Percentiles rank a stretch among this genome's conserved stretches.
These are phyloP conservation scores for Tolypocladium endophyticum DNA, from an alignment of 2,329 filamentous ascomycete genomes.

Conservation along the genomic window DNA sequence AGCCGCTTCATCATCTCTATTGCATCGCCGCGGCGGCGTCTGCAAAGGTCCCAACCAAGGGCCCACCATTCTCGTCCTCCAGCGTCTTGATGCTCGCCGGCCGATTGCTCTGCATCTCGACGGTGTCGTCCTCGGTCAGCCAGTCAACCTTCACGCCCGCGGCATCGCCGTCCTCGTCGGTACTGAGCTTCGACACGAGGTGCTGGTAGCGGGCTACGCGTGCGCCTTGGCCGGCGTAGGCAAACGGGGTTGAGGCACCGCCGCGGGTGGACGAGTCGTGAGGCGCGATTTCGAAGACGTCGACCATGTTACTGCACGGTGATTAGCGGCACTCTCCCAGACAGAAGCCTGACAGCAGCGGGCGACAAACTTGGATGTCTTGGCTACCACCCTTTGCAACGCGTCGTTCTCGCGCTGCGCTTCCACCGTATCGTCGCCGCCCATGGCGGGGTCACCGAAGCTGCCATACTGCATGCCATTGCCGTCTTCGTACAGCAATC, in stretches of 20 bases:
- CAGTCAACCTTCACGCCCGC: constrained; percentile 43
- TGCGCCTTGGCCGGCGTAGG: constrained; percentile 43
- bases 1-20: constrained; percentile 7
- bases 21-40: constrained; percentile 46
- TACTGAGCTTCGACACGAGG: constrained; percentile 48
- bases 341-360: not conserved
- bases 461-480: constrained; percentile 51
- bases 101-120: constrained; percentile 31
- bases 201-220: constrained; percentile 49
- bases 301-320: constrained; percentile 50
- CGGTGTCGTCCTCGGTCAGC: constrained; percentile 39
- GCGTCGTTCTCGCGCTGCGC: constrained; percentile 55
- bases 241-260: constrained; percentile 27
- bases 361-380: constrained; percentile 48
- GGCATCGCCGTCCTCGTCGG: constrained; percentile 27
- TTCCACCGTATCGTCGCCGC: constrained; percentile 48
- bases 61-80: constrained; percentile 23
- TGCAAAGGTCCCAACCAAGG: constrained; percentile 49
- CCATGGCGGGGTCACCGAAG: constrained; percentile 46
- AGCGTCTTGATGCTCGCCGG: constrained; percentile 21
- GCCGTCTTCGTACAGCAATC: constrained; percentile 50
- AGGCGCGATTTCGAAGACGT: constrained; percentile 55
- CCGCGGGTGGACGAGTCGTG: constrained; percentile 30
- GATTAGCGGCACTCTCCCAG: not conserved
- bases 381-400: constrained; percentile 51